Conservation (phyloP, 164 flowering plant genomes). For the Platanus orientalis region DNA sequence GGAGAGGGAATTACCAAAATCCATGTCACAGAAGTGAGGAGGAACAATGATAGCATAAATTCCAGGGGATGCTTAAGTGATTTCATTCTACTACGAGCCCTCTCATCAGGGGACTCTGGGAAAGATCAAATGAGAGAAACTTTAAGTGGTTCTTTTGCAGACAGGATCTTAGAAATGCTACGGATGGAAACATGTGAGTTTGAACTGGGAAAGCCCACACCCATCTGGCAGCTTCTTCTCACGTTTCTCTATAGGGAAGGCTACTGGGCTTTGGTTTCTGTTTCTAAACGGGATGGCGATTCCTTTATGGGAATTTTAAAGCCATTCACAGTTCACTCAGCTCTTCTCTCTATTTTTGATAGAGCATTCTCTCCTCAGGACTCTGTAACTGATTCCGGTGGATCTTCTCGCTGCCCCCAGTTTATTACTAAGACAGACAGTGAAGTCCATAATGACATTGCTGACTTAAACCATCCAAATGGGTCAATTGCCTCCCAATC, state of each 20-base stretch:
- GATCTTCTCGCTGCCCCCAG: slow-evolving; percentile 10
- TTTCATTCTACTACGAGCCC: slow-evolving; percentile 41
- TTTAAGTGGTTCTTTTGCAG: slow-evolving; percentile 38
- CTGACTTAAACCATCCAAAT: slow-evolving; percentile 12
- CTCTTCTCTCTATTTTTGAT: slow-evolving; percentile 47
- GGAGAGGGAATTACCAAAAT: slow-evolving; percentile 27
- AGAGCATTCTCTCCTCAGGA: slow-evolving; percentile 10
- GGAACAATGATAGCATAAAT: slow-evolving; percentile 23
- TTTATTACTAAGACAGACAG: slow-evolving; percentile 5
- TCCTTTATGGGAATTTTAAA: slow-evolving; percentile 50
- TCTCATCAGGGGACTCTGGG: slow-evolving; percentile 16
- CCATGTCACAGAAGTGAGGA: slow-evolving; percentile 45
- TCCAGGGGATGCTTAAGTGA: slow-evolving; percentile 23
- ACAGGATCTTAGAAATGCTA: slow-evolving; percentile 57
- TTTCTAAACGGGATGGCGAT: slow-evolving; percentile 39
- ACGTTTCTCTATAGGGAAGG: slow-evolving; percentile 53
- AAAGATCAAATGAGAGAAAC: slow-evolving; percentile 20
- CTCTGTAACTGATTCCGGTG: slow-evolving; percentile 8
- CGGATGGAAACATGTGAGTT: slow-evolving; percentile 32
- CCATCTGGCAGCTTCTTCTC: slow-evolving; percentile 74
- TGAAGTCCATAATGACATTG: slow-evolving; percentile 8
- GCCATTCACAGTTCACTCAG: slow-evolving; percentile 67
- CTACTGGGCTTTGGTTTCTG: slow-evolving; percentile 51
- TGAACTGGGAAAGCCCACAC: slow-evolving; percentile 26
- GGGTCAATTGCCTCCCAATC: slow-evolving; percentile 21